Evolutionary conservation across 352 stramenopile species (phyloP), one percentile per base, ranked within the genome.

Genomic region (Pythium grandisporangium): DNA sequence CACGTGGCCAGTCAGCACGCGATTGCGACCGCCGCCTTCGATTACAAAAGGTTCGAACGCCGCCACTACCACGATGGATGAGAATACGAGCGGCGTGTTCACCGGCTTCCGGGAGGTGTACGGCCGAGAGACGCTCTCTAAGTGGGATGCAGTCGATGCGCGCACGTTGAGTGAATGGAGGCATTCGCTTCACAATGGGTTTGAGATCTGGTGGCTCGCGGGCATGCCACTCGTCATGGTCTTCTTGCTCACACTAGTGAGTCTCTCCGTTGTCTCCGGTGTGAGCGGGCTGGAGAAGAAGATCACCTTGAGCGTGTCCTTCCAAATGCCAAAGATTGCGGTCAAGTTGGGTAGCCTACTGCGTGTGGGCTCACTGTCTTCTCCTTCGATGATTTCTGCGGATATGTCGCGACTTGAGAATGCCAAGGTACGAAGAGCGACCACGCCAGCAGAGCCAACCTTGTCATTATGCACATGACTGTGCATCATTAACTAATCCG

Each of bases 181-280:
- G 44, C 55, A 67, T 27, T 66, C 58, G 30, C 70, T 89, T 46
- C 67, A 89, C 64, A 89, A 89, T 46, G 76, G 76, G 58, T 89
- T 89, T 37, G 76, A 89, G 57, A 82, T 89, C 54, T 89, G 76
- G 76, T 89, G 76, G 76, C 66, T 89, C 42, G 76, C 76, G 5
- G 76, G 76, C 25, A 85, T 89, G 76, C 76, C 76, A 42, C 65
- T 89, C 30, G 54, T 63, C 43, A 55, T 89, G 37, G 70, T 78
- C 25, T 84, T 84, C 25, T 44, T 84, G 44, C 59, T 89, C 30
- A 85, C 71, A 45, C 55, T 86, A 36, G 54, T 89, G 30, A 85
- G 70, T 55, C 63, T 89, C 53, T 89, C 73, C 41, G 53, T 89
- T 30, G 70, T 64, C 22, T 75, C 66, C 34, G 66, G 68, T 30